These are phyloP conservation scores for Chytridiales sp. DNA, from an alignment of 371 early-diverging fungal genomes.

Conservation along the genomic window DNA sequence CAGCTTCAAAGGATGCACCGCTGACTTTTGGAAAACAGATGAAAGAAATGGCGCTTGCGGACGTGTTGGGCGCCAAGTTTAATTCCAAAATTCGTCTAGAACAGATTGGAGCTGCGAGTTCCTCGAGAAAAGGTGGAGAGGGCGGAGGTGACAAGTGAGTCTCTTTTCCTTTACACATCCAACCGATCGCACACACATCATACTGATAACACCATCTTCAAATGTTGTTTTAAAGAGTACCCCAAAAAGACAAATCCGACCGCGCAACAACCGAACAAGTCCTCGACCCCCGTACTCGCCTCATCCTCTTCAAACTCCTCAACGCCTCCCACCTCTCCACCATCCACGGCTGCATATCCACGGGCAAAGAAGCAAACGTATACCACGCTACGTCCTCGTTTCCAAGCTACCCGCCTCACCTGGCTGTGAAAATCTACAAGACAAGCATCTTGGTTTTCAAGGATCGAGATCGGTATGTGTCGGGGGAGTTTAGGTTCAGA, in stretches of 20 bases:
- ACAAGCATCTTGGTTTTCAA: conserved; percentile 98
- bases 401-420: conserved; percentile 69
- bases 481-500: conserved; percentile 96
- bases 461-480: conserved; percentile 98
- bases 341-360: conserved; percentile 96
- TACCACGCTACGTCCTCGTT: conserved; percentile 91
- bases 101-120: background rate
- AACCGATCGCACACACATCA: background rate
- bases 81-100: conserved; percentile 29
- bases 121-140: conserved; percentile 50
- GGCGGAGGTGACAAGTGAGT: conserved; percentile 72
- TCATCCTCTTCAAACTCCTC: conserved; percentile 94
- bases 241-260: conserved; percentile 88
- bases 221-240: conserved; percentile 13
- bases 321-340: conserved; percentile 87
- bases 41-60: conserved; percentile 9
- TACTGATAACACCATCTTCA: conserved; percentile 27
- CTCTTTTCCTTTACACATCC: background rate
- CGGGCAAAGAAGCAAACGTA: conserved; percentile 99
- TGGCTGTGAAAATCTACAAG: conserved; percentile 98
- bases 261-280: conserved; percentile 98
- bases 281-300: conserved; percentile 95
- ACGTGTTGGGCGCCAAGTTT: conserved; percentile 33
- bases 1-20: background rate
- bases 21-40: background rate